Evolutionary conservation across 2,329 filamentous ascomycete species (phyloP), one percentile per base, ranked within the genome.

Genomic region (Dactylella cylindrospora): DNA sequence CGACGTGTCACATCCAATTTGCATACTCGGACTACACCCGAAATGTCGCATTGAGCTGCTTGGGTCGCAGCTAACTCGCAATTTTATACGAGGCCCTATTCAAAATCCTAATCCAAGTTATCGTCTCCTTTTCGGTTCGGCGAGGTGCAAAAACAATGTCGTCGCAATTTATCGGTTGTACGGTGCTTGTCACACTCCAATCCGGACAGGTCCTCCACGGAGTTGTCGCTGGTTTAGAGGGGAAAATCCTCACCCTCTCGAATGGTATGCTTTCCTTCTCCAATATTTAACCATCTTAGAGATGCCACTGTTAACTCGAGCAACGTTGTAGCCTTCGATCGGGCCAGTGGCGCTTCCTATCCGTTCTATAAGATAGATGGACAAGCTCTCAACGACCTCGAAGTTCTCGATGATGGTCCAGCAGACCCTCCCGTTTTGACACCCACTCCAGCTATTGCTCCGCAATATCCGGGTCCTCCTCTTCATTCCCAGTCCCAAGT

Each of bases 111-210:
- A n/a, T n/a, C n/a, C n/a, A n/a, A n/a, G n/a, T n/a, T n/a, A n/a
- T n/a, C n/a, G n/a, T n/a, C n/a, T n/a, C n/a, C n/a, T n/a, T n/a
- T n/a, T n/a, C n/a, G n/a, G n/a, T n/a, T n/a, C n/a, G n/a, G n/a
- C n/a, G n/a, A n/a, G n/a, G n/a, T n/a, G n/a, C n/a, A n/a, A n/a
- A n/a, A 10, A 38, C 25, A 23, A 86, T 86, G 84, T 82, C 84
- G 41, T 77, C 78, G 60, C 78, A 83, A 70, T 89, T 91, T 71
- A 82, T 88, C 69, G 88, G 88, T 64, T 80, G 88, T 72, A 83
- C 84, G 61, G 88, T 93, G 74, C 76, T 83, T 61, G 84, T 93
- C 69, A 85, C 84, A 28, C 78, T 93, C 66, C 80, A 79, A 68
- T 84, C 85, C 46, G 78, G 80, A 2, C 80, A 81, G 61, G 80